A percentile compares a stretch with the other conserved stretches of the same genome.
Conservation (phyloP, 306 rosid genomes). For the Prosopis cineraria region DNA sequence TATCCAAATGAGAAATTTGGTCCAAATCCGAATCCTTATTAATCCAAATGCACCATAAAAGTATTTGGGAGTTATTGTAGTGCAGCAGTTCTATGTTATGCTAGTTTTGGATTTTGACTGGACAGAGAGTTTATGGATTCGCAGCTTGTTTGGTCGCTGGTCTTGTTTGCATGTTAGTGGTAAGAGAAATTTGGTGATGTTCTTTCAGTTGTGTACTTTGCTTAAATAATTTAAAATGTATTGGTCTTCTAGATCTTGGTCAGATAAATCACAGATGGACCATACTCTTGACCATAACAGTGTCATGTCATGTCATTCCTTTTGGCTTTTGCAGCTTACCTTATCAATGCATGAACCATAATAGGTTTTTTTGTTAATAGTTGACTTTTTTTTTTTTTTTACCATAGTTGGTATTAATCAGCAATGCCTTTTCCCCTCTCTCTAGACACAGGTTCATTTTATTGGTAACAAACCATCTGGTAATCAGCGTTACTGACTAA, state of each 20-base stretch:
- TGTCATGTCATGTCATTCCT: neutral
- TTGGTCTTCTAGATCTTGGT: neutral
- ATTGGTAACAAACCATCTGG: no score
- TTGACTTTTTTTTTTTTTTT: neutral
- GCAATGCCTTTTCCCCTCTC: neutral
- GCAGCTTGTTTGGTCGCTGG: slow-evolving; percentile 78
- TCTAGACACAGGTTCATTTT: neutral
- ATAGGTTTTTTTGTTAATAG: neutral
- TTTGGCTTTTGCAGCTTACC: neutral
- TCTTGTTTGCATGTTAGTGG: slow-evolving; percentile 77
- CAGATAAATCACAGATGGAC: neutral
- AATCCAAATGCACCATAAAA: no score
- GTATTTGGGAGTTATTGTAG: slow-evolving; percentile 17
- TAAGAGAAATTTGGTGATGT: slow-evolving; percentile 40
- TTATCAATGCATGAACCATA: neutral
- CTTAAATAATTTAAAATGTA: neutral
- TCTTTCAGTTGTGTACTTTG: neutral
- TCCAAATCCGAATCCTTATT: no score
- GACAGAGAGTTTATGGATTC: slow-evolving; percentile 86
- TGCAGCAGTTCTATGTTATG: slow-evolving; percentile 27
- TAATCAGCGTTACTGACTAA: no score
- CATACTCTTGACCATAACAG: neutral
- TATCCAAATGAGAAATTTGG: no score
- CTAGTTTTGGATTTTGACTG: slow-evolving; percentile 39
- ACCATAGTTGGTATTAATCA: neutral